phyloP scores from a whole-genome alignment of 176 grass and related monocot species.

The Triticum turgidum region DNA sequence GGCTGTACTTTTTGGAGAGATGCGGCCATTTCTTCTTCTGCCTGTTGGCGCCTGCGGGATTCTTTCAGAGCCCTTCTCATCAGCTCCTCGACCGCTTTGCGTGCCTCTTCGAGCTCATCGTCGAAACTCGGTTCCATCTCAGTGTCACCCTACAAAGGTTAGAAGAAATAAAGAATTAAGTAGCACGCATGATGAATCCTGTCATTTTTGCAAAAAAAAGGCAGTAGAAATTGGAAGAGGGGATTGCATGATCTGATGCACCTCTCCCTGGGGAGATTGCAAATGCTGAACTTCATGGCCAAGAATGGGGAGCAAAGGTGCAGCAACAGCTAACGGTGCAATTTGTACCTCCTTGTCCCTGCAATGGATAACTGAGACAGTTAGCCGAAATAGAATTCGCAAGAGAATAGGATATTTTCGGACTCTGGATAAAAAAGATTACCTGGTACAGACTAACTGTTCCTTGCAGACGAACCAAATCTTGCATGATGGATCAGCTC shows the following conservation, averaged over 20 bases:
- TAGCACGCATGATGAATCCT: background rate
- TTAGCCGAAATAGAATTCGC: background rate
- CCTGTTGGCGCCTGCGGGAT: constrained; percentile 42
- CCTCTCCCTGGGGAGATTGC: constrained; percentile 28
- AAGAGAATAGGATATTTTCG: background rate
- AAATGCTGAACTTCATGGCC: constrained; percentile 1
- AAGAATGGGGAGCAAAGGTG: background rate
- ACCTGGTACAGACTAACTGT: constrained; percentile 63
- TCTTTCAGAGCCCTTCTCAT: constrained; percentile 56
- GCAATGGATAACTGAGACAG: background rate
- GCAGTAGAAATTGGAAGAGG: background rate
- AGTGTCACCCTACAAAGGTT: constrained; percentile 19
- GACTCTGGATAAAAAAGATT: no score
- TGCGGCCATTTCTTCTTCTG: constrained; percentile 44
- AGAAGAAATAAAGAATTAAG: background rate
- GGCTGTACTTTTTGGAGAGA: constrained; percentile 40
- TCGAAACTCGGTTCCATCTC: constrained; percentile 24
- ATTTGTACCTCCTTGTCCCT: constrained; percentile 23
- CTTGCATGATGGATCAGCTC: constrained; percentile 59
- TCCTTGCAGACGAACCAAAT: constrained; percentile 63
- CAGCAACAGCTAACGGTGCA: background rate
- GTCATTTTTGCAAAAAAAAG: background rate
- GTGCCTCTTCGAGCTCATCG: constrained; percentile 51
- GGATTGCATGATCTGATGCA: background rate
- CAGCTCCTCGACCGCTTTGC: constrained; percentile 46